Percentiles rank a stretch among this genome's conserved stretches.
These are phyloP conservation scores for Pseudoturritis turrita DNA, from an alignment of 345 rosid species.

Conservation along the genomic window DNA sequence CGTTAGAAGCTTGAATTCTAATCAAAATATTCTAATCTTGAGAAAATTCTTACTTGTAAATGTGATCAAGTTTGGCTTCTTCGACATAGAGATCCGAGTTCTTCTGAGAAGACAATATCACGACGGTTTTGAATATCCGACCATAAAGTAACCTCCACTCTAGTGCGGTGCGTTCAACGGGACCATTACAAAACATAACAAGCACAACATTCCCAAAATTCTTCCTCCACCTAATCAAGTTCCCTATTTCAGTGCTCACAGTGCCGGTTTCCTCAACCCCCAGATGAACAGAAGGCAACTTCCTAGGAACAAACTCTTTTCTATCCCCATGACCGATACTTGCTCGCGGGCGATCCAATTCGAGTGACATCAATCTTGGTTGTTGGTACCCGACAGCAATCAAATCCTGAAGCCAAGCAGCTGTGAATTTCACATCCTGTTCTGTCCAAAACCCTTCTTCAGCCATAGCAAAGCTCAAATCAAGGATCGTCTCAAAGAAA, in stretches of 20 bases:
- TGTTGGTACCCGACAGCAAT: constrained; percentile 93
- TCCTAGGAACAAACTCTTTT: constrained; percentile 78
- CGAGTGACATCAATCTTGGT: constrained; percentile 93
- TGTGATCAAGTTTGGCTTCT: constrained; percentile 62
- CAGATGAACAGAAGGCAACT: constrained; percentile 89
- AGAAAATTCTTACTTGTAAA: constrained; percentile 65
- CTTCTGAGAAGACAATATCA: constrained; percentile 73
- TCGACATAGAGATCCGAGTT: constrained; percentile 77
- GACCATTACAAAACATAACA: constrained; percentile 88
- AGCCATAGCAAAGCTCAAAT: constrained; percentile 86
- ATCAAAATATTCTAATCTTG: not conserved
- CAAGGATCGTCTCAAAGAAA: constrained; percentile 80
- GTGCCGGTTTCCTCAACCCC: constrained; percentile 94
- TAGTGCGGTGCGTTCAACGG: constrained; percentile 89
- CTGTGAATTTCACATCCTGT: constrained; percentile 80
- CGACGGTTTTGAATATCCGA: constrained; percentile 84
- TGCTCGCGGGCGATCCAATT: constrained; percentile 78
- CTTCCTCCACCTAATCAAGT: constrained; percentile 94
- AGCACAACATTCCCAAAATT: constrained; percentile 91
- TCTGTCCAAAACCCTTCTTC: constrained; percentile 98
- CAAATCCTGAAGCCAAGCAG: constrained; percentile 98
- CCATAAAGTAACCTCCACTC: constrained; percentile 99
- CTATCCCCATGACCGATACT: constrained; percentile 88
- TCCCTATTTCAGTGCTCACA: constrained; percentile 88
- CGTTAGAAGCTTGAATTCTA: constrained; percentile 1